These are phyloP conservation scores for Luffa aegyptiaca DNA, from an alignment of 306 rosid species.

Conservation along the genomic window DNA sequence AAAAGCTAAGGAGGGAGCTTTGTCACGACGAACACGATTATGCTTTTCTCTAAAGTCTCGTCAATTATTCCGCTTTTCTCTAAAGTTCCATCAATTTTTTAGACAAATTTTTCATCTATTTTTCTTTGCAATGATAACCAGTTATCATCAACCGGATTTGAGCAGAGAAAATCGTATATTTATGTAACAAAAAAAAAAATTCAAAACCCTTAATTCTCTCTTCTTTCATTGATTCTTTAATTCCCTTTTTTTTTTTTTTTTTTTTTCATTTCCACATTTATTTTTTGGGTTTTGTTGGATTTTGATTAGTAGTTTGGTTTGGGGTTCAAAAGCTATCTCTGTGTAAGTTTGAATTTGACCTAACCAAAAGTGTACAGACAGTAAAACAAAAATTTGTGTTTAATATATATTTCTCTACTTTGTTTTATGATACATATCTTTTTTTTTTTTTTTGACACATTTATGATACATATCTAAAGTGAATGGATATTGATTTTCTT, in stretches of 20 bases:
- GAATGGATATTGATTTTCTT: not conserved
- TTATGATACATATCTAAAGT: not conserved
- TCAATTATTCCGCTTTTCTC: not conserved
- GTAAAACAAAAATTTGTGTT: not conserved
- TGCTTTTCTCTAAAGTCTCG: not conserved
- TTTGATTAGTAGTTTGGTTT: not conserved
- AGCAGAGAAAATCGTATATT: not conserved
- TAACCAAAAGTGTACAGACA: not conserved
- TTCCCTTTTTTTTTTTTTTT: not conserved
- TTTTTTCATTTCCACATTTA: not conserved
- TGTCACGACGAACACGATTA: slow-evolving; percentile 51
- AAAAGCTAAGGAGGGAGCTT: slow-evolving; percentile 78
- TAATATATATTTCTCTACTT: not conserved
- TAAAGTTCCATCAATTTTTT: not conserved
- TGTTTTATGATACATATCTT: not conserved
- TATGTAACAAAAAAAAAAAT: too few relatives aligned
- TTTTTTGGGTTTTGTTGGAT: not conserved
- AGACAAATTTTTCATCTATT: not conserved
- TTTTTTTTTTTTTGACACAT: too few relatives aligned
- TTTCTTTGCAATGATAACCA: slow-evolving; percentile 3
- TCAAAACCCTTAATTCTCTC: not conserved
- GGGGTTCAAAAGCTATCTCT: not conserved
- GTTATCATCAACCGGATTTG: not conserved
- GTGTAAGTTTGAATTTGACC: not conserved
- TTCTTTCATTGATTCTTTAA: not conserved